phyloP scores from a whole-genome alignment of 1,139 yeast species.

The Magnusiomyces ingens region DNA sequence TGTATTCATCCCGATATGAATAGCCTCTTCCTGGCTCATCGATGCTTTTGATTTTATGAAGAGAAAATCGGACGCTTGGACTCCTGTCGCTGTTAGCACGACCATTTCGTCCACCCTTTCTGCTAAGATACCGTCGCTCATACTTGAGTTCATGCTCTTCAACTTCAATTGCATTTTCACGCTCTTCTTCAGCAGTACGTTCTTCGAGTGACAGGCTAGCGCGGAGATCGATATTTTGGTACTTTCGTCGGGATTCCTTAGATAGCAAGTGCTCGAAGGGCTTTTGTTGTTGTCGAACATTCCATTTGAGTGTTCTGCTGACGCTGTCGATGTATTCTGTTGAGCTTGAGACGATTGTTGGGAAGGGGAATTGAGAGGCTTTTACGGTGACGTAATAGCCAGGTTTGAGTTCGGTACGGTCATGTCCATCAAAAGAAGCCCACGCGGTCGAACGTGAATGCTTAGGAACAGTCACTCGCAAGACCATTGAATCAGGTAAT shows the following conservation, averaged over 20 bases:
- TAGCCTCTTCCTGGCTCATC: neutral
- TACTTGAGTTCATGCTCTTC: constrained; percentile 3
- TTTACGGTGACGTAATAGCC: constrained; percentile 74
- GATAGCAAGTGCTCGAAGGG: constrained; percentile 41
- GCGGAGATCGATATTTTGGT: constrained; percentile 1
- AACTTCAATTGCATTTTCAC: constrained; percentile 2
- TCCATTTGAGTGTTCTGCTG: constrained; percentile 80
- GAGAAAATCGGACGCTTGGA: neutral
- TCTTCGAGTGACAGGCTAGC: neutral
- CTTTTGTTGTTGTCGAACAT: constrained; percentile 72
- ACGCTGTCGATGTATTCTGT: constrained; percentile 81
- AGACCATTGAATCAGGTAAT: constrained; percentile 76
- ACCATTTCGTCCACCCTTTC: too few relatives aligned
- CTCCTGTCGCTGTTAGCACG: neutral
- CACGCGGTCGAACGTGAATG: constrained; percentile 73
- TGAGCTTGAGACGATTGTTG: constrained; percentile 68
- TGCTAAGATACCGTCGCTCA: neutral
- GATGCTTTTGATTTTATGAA: neutral
- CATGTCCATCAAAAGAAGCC: constrained; percentile 87
- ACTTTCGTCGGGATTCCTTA: neutral
- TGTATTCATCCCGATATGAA: neutral
- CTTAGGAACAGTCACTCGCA: constrained; percentile 68
- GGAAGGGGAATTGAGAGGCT: constrained; percentile 79
- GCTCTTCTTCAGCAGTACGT: neutral
- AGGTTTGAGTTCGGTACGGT: constrained; percentile 57